Conservation (phyloP, 805 yeast species). For the Candida lessepsii region DNA sequence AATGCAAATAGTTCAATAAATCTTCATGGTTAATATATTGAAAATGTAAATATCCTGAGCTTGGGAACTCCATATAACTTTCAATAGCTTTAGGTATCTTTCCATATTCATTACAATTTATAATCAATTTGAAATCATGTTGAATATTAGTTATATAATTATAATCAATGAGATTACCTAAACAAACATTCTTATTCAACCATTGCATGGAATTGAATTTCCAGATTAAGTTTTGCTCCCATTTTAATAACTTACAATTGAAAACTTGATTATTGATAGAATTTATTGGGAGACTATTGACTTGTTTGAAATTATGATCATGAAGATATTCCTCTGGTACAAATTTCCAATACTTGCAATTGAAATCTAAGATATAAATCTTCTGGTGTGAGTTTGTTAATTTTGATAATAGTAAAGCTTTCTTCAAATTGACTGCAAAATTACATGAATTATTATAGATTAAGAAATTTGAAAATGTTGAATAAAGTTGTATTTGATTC, state of each 20-base stretch:
- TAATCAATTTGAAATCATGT: constrained; percentile 48
- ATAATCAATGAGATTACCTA: constrained; percentile 34
- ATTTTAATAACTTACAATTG: constrained; percentile 22
- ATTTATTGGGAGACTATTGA: constrained; percentile 16
- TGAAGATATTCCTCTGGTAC: constrained; percentile 12
- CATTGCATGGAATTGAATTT: constrained; percentile 29
- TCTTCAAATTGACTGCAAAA: constrained; percentile 18
- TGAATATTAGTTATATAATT: constrained; percentile 17
- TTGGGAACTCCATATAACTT: constrained; percentile 33
- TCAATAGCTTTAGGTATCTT: constrained; percentile 30
- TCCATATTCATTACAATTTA: constrained; percentile 63
- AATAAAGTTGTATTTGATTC: constrained; percentile 29
- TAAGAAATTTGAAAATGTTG: constrained; percentile 32
- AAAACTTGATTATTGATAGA: constrained; percentile 17
- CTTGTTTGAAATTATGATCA: constrained; percentile 14
- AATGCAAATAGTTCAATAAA: constrained; percentile 27
- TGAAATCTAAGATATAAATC: constrained; percentile 23
- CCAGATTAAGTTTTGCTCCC: constrained; percentile 39
- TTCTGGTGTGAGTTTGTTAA: constrained; percentile 4
- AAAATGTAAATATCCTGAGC: constrained; percentile 25
- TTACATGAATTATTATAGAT: constrained; percentile 26
- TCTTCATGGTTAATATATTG: constrained; percentile 23
- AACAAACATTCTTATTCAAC: constrained; percentile 25
- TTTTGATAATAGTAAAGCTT: constrained; percentile 17
- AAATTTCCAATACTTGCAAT: constrained; percentile 13